Base-by-base conservation (phyloP, 768 basidiomycete genomes). In the Kwoniella sp. region DNA sequence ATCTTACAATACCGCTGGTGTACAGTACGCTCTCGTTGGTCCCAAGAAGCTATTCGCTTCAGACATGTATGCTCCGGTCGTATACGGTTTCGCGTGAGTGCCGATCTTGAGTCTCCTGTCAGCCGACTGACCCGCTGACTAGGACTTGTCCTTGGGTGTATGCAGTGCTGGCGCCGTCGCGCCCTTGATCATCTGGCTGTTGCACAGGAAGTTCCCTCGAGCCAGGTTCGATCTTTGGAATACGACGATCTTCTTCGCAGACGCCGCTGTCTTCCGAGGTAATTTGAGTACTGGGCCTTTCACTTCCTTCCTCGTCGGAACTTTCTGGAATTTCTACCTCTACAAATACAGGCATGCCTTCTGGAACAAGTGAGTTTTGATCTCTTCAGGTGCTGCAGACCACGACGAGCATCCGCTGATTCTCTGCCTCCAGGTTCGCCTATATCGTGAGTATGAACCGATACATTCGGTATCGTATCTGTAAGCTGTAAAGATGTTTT, bases 171-270 rank as follows among this genome's bases (percentile, higher is more conserved):
- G 60, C 19, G 60, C 60, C 0, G 51, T 46, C 6, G 60, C 60
- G 33, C 60, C 60, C 4, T n/a, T 61, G 25, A 53, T 46, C 33
- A 61, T 61, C 33, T 61, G 60, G 60, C 37, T 53, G 10, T n/a
- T 61, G 29, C 60, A 61, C 60, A 61, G 54, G 37, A 51, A 53
- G 13, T 61, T 53, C 51, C 49, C 49, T 33, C 30, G 40, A 40
- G 29, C 37, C 36, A 22, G 50, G 44, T 61, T 61, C 26, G 52
- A 54, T 22, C 37, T 61, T 10, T 61, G 60, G 60, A 61, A 61
- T 24, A 61, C 60, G n/a, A 61, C 60, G 21, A 61, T 61, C 60
- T 61, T 61, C 60, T 61, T 61, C 25, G 50, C 60, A 19, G 48
- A 51, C 21, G 60, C 60, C 10, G 60, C 60, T 44, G 52, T 51